phyloP scores from a whole-genome alignment of 2,329 filamentous ascomycete species.

The Monilinia fructicola region DNA sequence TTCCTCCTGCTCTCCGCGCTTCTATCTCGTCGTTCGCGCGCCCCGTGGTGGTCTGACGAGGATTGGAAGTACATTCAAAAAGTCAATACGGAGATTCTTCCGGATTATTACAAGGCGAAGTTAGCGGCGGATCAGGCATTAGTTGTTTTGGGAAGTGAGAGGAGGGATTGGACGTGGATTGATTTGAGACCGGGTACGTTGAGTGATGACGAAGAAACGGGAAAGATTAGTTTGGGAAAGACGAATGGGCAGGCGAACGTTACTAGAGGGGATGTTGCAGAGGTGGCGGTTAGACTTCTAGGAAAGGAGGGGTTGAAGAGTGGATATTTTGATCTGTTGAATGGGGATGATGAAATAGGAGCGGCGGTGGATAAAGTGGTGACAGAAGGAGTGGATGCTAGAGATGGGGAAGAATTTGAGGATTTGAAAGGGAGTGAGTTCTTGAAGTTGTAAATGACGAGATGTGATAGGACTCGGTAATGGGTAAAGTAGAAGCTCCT shows the following conservation, averaged over 20 bases:
- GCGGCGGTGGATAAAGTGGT: constrained; percentile 51
- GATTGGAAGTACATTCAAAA: constrained; percentile 46
- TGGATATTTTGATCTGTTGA: constrained; percentile 55
- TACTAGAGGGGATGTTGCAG: constrained; percentile 60
- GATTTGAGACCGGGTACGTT: constrained; percentile 54
- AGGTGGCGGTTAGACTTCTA: constrained; percentile 56
- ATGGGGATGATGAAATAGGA: constrained; percentile 52
- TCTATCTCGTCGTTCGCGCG: constrained; percentile 51
- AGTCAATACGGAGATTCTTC: constrained; percentile 46
- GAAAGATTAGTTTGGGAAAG: constrained; percentile 45
- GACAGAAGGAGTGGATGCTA: constrained; percentile 50
- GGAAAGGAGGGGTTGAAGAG: constrained; percentile 46
- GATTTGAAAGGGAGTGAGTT: constrained; percentile 31
- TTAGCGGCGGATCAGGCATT: constrained; percentile 58
- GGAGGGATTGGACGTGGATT: constrained; percentile 45
- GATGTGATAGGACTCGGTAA: not conserved
- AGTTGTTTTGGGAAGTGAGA: constrained; percentile 49
- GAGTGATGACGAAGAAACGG: constrained; percentile 49
- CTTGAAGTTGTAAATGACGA: not conserved
- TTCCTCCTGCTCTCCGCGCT: constrained; percentile 67
- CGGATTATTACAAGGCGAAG: constrained; percentile 61
- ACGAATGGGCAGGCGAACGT: constrained; percentile 43
- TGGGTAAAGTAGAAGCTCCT: not conserved
- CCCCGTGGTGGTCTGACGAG: constrained; percentile 56
- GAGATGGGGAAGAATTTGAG: constrained; percentile 50